Conservation (phyloP, 2,329 filamentous ascomycete genomes). For the Alternaria conjuncta region DNA sequence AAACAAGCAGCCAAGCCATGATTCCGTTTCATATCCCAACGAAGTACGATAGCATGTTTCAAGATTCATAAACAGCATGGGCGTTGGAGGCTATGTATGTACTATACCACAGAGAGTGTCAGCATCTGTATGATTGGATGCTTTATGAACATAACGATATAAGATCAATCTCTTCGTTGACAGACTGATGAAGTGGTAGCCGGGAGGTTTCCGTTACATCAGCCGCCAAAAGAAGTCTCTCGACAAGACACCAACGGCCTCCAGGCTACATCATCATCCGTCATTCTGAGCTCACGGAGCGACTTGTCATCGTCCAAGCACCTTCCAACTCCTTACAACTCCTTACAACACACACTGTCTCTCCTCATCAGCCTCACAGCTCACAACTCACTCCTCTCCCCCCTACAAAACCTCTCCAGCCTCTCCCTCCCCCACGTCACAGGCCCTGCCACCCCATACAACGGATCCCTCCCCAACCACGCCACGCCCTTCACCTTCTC, state of each 20-base stretch:
- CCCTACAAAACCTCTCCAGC: conserved; percentile 12
- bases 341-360: neutral
- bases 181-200: neutral
- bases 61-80: neutral
- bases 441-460: conserved; percentile 47
- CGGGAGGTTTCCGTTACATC: neutral
- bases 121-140: conserved; percentile 9
- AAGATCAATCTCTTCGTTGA: neutral
- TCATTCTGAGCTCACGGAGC: neutral
- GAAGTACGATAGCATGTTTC: conserved; percentile 12
- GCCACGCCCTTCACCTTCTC: conserved; percentile 56
- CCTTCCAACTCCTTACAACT: neutral
- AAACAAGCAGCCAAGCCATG: conserved; percentile 12
- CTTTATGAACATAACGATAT: neutral
- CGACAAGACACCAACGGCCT: neutral
- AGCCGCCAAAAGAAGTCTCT: neutral
- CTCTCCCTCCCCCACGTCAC: conserved; percentile 30
- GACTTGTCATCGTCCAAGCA: neutral
- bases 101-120: conserved; percentile 8
- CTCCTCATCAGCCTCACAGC: too few species aligned
- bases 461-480: conserved; percentile 67
- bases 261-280: neutral
- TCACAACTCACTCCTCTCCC: conserved; percentile 8
- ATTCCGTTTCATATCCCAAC: neutral
- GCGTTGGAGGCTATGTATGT: conserved; percentile 11